phyloP scores from a whole-genome alignment of 2,329 filamentous ascomycete genomes.

The Penicillium rolfsii region DNA sequence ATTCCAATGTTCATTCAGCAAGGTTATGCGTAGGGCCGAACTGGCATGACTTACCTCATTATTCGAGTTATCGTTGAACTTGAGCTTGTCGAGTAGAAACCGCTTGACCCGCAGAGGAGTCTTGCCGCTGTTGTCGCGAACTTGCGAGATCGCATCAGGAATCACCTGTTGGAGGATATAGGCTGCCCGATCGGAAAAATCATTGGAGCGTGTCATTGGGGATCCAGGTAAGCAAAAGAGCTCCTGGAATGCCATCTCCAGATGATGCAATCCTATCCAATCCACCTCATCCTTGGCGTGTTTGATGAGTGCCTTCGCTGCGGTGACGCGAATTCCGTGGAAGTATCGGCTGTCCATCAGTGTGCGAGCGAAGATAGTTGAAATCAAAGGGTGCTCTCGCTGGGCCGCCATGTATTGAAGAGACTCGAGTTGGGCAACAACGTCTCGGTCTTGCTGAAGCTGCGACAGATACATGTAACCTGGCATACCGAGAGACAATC shows the following conservation, averaged over 20 bases:
- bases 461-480: slow-evolving; percentile 98
- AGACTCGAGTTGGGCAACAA: slow-evolving; percentile 80
- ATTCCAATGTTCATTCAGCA: slow-evolving; percentile 15
- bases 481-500: slow-evolving; percentile 79
- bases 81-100: slow-evolving; percentile 85
- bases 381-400: slow-evolving; percentile 75
- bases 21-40: neutral
- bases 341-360: slow-evolving; percentile 92
- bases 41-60: slow-evolving; percentile 59
- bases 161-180: slow-evolving; percentile 87
- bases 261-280: slow-evolving; percentile 79
- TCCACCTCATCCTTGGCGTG: slow-evolving; percentile 72
- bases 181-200: slow-evolving; percentile 83
- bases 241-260: slow-evolving; percentile 82
- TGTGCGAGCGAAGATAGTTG: slow-evolving; percentile 86
- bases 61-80: slow-evolving; percentile 91
- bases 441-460: slow-evolving; percentile 93
- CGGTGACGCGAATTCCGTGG: slow-evolving; percentile 85
- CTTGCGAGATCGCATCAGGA: slow-evolving; percentile 74
- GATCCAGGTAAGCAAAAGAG: slow-evolving; percentile 83
- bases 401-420: slow-evolving; percentile 73
- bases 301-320: slow-evolving; percentile 74
- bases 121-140: slow-evolving; percentile 74
- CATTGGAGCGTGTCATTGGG: slow-evolving; percentile 81
- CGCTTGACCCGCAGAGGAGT: slow-evolving; percentile 78